phyloP scores from a whole-genome alignment of 495 filamentous ascomycete genomes.

The Cudoniella acicularis region DNA sequence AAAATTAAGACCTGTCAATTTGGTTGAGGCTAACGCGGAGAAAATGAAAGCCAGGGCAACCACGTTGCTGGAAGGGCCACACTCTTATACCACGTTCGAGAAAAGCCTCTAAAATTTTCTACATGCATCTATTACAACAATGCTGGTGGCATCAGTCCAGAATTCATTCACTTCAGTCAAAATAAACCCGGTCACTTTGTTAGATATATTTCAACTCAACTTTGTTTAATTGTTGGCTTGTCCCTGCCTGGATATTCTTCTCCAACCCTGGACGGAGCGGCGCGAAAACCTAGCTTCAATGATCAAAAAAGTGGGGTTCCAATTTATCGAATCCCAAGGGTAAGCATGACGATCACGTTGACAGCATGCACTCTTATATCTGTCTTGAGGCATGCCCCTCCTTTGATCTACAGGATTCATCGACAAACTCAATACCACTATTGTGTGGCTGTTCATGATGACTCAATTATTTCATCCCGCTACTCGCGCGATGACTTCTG shows the following conservation, averaged over 20 bases:
- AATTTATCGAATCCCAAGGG: neutral
- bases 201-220: neutral
- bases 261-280: neutral
- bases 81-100: neutral
- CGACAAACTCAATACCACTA: neutral
- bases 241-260: neutral
- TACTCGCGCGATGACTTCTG: neutral
- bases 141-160: no score
- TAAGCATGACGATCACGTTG: neutral
- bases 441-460: neutral
- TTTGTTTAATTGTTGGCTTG: neutral
- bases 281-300: neutral
- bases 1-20: neutral
- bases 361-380: neutral
- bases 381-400: neutral
- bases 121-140: neutral
- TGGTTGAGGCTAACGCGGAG: neutral
- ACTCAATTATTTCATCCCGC: neutral
- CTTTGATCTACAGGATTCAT: neutral
- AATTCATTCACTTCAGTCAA: neutral
- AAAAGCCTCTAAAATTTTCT: neutral
- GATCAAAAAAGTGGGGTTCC: neutral
- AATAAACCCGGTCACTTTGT: neutral
- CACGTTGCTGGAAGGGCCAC: neutral
- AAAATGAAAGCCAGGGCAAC: neutral